These are phyloP conservation scores for Saccharomycopsis javanensis DNA, from an alignment of 805 yeast species.

Conservation along the genomic window DNA sequence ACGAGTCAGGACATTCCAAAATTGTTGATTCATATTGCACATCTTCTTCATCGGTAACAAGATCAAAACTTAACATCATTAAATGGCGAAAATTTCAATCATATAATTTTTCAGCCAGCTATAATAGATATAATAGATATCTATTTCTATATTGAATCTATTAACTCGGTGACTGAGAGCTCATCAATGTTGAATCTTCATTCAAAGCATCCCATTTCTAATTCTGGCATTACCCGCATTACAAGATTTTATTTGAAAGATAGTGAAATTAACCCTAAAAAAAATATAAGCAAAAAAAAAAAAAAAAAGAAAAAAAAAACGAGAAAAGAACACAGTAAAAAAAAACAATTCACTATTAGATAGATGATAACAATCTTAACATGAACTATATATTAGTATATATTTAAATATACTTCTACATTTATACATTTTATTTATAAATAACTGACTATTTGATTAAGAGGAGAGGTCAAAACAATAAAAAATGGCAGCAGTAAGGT, in stretches of 20 bases:
- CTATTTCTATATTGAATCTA: no score
- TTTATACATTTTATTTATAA: no score
- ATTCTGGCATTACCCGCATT: neutral
- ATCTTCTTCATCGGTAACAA: conserved; percentile 22
- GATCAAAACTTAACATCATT: conserved; percentile 1
- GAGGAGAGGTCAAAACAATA: neutral
- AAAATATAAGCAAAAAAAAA: no score
- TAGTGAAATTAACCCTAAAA: no score
- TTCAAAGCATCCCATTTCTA: neutral
- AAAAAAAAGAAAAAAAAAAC: neutral
- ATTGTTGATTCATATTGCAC: conserved; percentile 30
- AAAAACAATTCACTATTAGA: neutral
- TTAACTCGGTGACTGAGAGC: no score
- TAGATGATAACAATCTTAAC: neutral
- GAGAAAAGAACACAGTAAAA: neutral
- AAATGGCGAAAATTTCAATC: no score
- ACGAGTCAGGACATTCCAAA: conserved; percentile 27
- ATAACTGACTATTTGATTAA: no score
- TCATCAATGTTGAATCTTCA: neutral
- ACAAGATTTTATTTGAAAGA: no score
- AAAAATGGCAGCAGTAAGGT: neutral
- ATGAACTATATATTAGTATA: no score
- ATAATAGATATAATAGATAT: no score
- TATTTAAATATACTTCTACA: no score
- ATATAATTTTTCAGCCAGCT: no score